A percentile compares a stretch with the other conserved stretches of the same genome.
These are phyloP conservation scores for Macrotyloma uniflorum DNA, from an alignment of 306 rosid species.

Conservation along the genomic window DNA sequence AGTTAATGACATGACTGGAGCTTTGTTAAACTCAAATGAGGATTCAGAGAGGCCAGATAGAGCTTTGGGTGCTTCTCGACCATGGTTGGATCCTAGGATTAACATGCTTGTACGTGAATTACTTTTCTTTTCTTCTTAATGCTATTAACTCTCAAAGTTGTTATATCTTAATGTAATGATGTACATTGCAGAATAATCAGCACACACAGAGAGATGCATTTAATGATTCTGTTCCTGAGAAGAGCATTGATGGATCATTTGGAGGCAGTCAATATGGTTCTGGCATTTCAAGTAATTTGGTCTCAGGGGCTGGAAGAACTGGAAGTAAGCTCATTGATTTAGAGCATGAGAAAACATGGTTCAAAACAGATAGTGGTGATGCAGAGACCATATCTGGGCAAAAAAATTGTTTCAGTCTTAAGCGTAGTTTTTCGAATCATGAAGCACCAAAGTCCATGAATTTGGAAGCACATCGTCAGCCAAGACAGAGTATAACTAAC, in stretches of 20 bases:
- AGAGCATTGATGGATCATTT: constrained; percentile 55
- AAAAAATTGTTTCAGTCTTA: constrained; percentile 69
- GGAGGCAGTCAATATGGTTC: constrained; percentile 67
- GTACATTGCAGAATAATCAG: constrained; percentile 68
- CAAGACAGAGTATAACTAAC: constrained; percentile 52
- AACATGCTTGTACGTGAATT: constrained; percentile 60
- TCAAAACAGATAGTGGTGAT: constrained; percentile 53
- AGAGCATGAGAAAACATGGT: constrained; percentile 64
- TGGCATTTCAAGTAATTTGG: constrained; percentile 62
- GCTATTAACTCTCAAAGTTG: not conserved
- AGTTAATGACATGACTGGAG: constrained; percentile 57
- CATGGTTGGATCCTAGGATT: constrained; percentile 69
- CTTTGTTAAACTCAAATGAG: constrained; percentile 54
- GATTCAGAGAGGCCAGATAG: constrained; percentile 58
- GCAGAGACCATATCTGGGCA: constrained; percentile 62
- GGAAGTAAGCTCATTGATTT: constrained; percentile 58
- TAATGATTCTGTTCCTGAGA: constrained; percentile 66
- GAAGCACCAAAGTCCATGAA: constrained; percentile 62
- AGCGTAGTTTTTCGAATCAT: constrained; percentile 58
- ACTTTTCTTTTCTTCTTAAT: constrained; percentile 4
- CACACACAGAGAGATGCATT: constrained; percentile 56
- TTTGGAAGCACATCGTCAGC: constrained; percentile 50
- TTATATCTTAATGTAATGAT: constrained; percentile 34
- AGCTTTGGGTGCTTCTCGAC: constrained; percentile 56
- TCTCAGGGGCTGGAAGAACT: constrained; percentile 55